Conservation (phyloP, 2,329 filamentous ascomycete species). For the Monosporascus sp. region DNA sequence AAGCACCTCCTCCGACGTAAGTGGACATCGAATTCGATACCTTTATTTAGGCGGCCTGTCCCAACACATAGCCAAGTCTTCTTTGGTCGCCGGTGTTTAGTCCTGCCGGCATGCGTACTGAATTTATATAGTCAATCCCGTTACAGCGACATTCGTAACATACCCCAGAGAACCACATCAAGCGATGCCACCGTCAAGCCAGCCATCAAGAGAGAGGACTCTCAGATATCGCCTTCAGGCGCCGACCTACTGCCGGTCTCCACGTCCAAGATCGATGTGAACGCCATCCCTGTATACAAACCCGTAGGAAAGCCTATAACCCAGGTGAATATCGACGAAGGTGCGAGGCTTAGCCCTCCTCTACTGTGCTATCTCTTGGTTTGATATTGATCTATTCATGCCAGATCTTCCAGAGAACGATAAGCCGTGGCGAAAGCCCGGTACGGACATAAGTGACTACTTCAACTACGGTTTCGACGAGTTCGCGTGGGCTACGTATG, state of each 20-base stretch:
- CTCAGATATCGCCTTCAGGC: conserved; percentile 22
- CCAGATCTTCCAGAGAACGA: conserved; percentile 69
- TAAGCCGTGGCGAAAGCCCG: conserved; percentile 92
- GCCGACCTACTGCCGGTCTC: conserved; percentile 53
- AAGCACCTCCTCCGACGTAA: conserved; percentile 54
- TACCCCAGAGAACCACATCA: conserved; percentile 53
- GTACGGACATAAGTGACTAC: conserved; percentile 91
- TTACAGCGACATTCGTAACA: conserved; percentile 62
- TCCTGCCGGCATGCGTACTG: conserved; percentile 1
- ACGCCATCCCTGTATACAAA: conserved; percentile 75
- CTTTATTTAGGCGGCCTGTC: neutral
- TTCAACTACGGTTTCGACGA: conserved; percentile 99
- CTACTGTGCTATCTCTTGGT: neutral
- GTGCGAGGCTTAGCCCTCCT: conserved; percentile 27
- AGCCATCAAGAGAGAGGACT: conserved; percentile 41
- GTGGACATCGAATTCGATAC: conserved; percentile 18
- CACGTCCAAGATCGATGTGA: conserved; percentile 79
- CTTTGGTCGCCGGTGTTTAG: too few relatives aligned
- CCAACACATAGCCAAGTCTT: too few relatives aligned
- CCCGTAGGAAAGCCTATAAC: conserved; percentile 76
- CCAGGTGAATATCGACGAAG: conserved; percentile 68
- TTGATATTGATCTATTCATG: conserved; percentile 4
- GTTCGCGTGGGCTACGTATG: conserved; percentile 95
- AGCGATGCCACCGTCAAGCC: conserved; percentile 45
- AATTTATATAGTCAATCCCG: conserved; percentile 45